phyloP scores from a whole-genome alignment of 768 basidiomycete genomes.

The Gloeopeniophorella convolvens region DNA sequence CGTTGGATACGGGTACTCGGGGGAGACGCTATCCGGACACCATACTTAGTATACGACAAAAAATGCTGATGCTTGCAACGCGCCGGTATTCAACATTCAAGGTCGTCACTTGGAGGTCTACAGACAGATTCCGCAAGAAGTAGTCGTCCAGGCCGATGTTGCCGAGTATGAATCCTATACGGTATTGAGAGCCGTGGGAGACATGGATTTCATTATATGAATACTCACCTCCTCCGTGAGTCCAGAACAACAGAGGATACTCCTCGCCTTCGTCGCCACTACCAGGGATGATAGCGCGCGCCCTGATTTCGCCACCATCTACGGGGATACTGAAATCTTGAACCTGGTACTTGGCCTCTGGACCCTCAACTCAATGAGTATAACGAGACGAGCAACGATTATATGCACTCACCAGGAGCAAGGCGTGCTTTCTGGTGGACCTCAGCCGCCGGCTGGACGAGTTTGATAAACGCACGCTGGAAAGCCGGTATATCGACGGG shows the following conservation, averaged over 20 bases:
- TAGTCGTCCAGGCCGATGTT: background rate
- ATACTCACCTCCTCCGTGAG: slow-evolving; percentile 18
- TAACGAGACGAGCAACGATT: background rate
- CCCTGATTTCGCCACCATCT: slow-evolving; percentile 10
- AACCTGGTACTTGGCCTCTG: slow-evolving; percentile 9
- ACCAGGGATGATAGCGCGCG: slow-evolving; percentile 6
- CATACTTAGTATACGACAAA: too few relatives aligned
- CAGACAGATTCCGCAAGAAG: background rate
- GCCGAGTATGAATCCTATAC: background rate
- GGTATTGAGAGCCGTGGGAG: background rate
- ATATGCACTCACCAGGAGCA: background rate
- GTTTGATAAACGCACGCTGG: background rate
- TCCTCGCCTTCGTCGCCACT: background rate
- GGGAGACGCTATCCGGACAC: background rate
- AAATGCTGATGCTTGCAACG: too few relatives aligned
- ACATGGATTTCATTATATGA: background rate
- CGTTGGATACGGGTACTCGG: background rate
- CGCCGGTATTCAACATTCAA: background rate
- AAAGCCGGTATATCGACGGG: background rate
- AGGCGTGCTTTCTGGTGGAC: background rate
- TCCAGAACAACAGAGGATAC: slow-evolving; percentile 12
- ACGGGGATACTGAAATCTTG: slow-evolving; percentile 10
- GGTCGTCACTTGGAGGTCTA: background rate
- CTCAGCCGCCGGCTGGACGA: background rate
- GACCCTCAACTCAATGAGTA: background rate